phyloP scores from a whole-genome alignment of 768 basidiomycete genomes.

The Tylopilus felleus region DNA sequence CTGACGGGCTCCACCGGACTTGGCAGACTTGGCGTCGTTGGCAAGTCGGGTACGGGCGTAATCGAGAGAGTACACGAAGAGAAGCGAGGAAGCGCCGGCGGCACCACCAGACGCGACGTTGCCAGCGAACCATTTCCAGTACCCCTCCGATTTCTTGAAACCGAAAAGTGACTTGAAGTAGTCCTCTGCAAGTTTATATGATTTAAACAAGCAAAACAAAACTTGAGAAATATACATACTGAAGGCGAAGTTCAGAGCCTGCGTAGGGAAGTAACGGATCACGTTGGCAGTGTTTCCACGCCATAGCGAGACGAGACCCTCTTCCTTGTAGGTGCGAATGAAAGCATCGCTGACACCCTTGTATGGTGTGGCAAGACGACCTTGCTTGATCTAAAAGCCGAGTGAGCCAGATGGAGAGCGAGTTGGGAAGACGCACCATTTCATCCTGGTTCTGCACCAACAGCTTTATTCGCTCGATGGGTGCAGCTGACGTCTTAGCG shows the following conservation, averaged over 20 bases:
- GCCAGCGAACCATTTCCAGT: conserved; percentile 98
- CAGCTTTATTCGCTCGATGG: conserved; percentile 99
- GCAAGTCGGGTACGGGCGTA: conserved; percentile 99
- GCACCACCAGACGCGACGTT: conserved; percentile 99
- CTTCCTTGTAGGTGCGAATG: conserved; percentile 85
- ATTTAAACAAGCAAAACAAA: conserved; percentile 1
- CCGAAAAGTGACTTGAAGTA: conserved; percentile 99
- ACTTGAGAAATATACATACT: conserved; percentile 62
- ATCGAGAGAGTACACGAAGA: conserved; percentile 99
- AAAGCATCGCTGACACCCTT: conserved; percentile 96
- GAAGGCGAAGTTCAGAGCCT: conserved; percentile 99
- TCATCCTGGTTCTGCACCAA: conserved; percentile 99
- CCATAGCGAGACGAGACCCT: conserved; percentile 96
- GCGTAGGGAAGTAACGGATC: conserved; percentile 99
- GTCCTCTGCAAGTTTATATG: conserved; percentile 53
- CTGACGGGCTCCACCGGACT: conserved; percentile 89
- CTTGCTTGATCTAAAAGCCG: conserved; percentile 87
- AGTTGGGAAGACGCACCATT: conserved; percentile 61
- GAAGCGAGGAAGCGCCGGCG: conserved; percentile 96
- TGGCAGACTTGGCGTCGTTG: conserved; percentile 95
- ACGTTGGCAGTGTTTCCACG: conserved; percentile 99
- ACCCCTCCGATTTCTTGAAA: conserved; percentile 97
- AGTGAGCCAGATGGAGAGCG: conserved; percentile 4
- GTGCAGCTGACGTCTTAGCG: conserved; percentile 98
- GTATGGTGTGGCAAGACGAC: conserved; percentile 94